These are phyloP conservation scores for Leccinellum luteum DNA, from an alignment of 768 basidiomycete species.

Conservation along the genomic window DNA sequence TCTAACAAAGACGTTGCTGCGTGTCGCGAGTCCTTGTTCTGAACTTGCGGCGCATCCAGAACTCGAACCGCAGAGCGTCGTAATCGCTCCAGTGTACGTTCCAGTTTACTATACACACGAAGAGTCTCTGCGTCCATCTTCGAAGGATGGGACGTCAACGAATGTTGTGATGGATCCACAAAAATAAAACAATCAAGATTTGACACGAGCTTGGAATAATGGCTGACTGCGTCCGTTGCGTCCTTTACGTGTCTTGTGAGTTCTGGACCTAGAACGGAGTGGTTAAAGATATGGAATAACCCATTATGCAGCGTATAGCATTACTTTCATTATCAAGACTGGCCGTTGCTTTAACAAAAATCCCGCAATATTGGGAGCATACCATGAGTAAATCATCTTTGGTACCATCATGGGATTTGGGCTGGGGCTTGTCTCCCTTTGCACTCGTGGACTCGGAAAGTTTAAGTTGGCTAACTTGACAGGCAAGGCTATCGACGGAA, in stretches of 20 bases:
- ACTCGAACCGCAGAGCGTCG: constrained; percentile 48
- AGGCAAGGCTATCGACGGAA: constrained; percentile 18
- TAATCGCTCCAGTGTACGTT: constrained; percentile 58
- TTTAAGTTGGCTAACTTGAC: constrained; percentile 19
- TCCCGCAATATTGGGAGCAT: constrained; percentile 40
- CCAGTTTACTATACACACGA: constrained; percentile 50
- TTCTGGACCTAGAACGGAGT: constrained; percentile 11
- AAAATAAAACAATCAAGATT: constrained; percentile 9
- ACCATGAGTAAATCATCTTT: constrained; percentile 29
- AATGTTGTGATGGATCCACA: not conserved
- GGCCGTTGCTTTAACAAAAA: constrained; percentile 45
- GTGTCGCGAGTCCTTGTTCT: constrained; percentile 5
- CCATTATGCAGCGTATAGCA: too few relatives aligned
- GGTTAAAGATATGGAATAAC: not conserved
- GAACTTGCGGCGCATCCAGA: constrained; percentile 36
- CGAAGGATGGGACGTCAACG: not conserved
- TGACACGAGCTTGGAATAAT: constrained; percentile 17
- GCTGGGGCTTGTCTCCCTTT: not conserved
- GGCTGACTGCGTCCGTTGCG: constrained; percentile 15
- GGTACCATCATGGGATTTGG: not conserved
- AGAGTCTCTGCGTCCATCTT: constrained; percentile 13
- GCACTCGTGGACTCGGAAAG: constrained; percentile 10
- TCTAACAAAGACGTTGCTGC: constrained; percentile 34
- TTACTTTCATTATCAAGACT: constrained; percentile 26
- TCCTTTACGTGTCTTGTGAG: constrained; percentile 19